phyloP scores from a whole-genome alignment of 805 yeast species.

The Candida dajiaensis region DNA sequence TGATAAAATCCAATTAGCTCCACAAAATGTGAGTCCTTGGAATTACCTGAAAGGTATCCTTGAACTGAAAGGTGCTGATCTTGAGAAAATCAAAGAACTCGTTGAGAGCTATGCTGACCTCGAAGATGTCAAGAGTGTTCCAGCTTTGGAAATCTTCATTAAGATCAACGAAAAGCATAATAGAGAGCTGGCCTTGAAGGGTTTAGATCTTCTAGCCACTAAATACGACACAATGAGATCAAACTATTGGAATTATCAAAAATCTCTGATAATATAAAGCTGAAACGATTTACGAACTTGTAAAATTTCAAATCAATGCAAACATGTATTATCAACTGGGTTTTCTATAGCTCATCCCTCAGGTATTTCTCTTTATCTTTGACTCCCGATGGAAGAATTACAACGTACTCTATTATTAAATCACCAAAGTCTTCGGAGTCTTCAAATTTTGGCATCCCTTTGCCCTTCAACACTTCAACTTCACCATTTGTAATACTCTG shows the following conservation, averaged over 20 bases:
- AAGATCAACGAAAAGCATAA: conserved; percentile 33
- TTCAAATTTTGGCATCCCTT: conserved; percentile 75
- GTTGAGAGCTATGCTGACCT: conserved; percentile 37
- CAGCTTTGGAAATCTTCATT: conserved; percentile 61
- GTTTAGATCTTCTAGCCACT: conserved; percentile 45
- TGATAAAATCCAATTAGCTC: conserved; percentile 48
- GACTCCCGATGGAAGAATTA: conserved; percentile 38
- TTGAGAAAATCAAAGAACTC: conserved; percentile 39
- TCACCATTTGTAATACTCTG: conserved; percentile 57
- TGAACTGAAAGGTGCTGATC: conserved; percentile 23
- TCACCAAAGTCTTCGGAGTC: conserved; percentile 50
- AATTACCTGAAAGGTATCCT: conserved; percentile 65
- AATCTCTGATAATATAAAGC: conserved; percentile 3
- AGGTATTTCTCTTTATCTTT: conserved; percentile 10
- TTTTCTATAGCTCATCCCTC: conserved; percentile 20
- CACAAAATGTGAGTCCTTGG: conserved; percentile 86
- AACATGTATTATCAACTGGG: background rate
- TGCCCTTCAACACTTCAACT: conserved; percentile 61
- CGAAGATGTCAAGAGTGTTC: conserved; percentile 36
- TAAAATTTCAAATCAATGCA: background rate
- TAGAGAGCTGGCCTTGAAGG: conserved; percentile 32
- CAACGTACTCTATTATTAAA: conserved; percentile 42
- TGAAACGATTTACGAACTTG: background rate
- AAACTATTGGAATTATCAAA: conserved; percentile 55
- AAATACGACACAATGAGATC: conserved; percentile 57